These are phyloP conservation scores for Pholiota molesta DNA, from an alignment of 768 basidiomycete species.

Conservation along the genomic window DNA sequence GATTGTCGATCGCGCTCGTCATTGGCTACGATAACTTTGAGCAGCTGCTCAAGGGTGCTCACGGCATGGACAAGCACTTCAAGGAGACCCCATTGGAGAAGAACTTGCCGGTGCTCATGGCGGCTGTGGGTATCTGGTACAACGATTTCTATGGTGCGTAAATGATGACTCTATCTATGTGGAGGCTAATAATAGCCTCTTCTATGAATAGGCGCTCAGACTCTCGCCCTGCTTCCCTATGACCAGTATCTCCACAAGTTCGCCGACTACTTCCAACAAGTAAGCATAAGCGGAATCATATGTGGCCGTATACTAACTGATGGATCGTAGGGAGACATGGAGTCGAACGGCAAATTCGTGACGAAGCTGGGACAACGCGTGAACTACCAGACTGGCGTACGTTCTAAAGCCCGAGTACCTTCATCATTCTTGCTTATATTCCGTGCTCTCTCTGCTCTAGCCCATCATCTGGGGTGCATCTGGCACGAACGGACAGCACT, in stretches of 20 bases:
- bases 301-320: neutral
- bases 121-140: constrained; percentile 95
- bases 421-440: neutral
- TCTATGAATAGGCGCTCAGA: constrained; percentile 71
- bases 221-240: constrained; percentile 93
- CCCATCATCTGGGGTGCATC: constrained; percentile 99
- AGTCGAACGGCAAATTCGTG: constrained; percentile 96
- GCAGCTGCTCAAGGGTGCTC: constrained; percentile 86
- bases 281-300: constrained; percentile 14
- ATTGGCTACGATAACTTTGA: constrained; percentile 96
- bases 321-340: constrained; percentile 87
- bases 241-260: constrained; percentile 99
- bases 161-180: neutral
- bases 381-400: constrained; percentile 93
- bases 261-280: constrained; percentile 99
- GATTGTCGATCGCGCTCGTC: constrained; percentile 89
- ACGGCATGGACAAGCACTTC: constrained; percentile 99
- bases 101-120: constrained; percentile 92
- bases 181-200: neutral
- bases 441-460: constrained; percentile 35
- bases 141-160: constrained; percentile 91
- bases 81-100: constrained; percentile 82
- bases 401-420: constrained; percentile 28
- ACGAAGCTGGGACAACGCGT: constrained; percentile 94
- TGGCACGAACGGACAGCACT: constrained; percentile 98